These are phyloP conservation scores for Rhodotorula graminis DNA, from an alignment of 768 basidiomycete genomes.

Conservation along the genomic window DNA sequence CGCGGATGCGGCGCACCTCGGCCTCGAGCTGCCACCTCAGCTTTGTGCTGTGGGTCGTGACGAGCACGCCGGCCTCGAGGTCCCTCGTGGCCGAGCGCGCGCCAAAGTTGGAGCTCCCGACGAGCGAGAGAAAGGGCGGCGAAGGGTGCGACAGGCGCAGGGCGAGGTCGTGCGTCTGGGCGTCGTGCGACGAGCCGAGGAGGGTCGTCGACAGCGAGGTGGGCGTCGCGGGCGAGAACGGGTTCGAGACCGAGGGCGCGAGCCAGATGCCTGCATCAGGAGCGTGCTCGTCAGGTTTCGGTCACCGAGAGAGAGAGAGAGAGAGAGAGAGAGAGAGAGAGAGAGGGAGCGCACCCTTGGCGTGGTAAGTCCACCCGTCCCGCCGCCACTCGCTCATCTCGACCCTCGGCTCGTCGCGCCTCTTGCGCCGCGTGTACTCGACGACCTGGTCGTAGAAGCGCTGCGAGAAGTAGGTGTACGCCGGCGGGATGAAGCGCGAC, in stretches of 20 bases:
- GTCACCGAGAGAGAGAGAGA: too few species aligned
- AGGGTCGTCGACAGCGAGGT: background rate
- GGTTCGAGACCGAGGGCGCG: conserved; percentile 28
- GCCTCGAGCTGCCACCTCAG: conserved; percentile 31
- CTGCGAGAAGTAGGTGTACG: conserved; percentile 81
- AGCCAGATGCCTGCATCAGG: conserved; percentile 43
- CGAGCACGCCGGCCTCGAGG: conserved; percentile 40
- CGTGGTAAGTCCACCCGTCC: conserved; percentile 94
- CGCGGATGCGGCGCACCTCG: conserved; percentile 35
- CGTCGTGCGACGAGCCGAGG: conserved; percentile 4
- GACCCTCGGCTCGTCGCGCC: conserved; percentile 47
- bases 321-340: background rate
- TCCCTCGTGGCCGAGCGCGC: conserved; percentile 39
- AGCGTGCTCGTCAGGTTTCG: background rate
- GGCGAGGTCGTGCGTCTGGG: conserved; percentile 26
- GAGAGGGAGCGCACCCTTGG: conserved; percentile 67
- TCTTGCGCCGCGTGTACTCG: background rate
- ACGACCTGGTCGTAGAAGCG: conserved; percentile 56
- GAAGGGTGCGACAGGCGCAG: conserved; percentile 9
- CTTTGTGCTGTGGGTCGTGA: conserved; percentile 30
- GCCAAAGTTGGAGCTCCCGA: conserved; percentile 44
- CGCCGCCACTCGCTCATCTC: conserved; percentile 80
- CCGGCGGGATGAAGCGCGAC: conserved; percentile 90
- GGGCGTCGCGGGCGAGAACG: conserved; percentile 16
- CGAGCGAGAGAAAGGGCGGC: conserved; percentile 39